Base-by-base conservation (phyloP, 352 stramenopile species). In the Saprolegnia parasitica region DNA sequence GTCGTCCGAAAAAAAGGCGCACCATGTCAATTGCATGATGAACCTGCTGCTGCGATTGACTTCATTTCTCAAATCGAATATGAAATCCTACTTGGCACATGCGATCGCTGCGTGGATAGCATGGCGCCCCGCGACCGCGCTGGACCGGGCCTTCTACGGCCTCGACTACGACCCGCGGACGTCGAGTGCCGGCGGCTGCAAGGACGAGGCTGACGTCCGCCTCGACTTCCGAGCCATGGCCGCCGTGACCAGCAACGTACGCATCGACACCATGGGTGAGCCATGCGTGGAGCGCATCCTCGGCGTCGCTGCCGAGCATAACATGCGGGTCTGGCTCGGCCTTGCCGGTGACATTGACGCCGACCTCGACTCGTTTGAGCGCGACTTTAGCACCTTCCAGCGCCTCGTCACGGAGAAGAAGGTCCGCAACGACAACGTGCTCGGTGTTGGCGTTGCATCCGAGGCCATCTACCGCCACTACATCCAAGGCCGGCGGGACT, bases 401-500 rank as follows among this genome's bases (percentile, higher is more conserved):
- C 49, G 63, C 8, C 47, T 70, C n/a, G 63, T 90, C 21, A 75
- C 83, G 47, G 74, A 79, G 23, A 55, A 9, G 13, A 76, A 76
- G 0, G 65, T 88, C 1, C 67, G 86, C 10, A 78, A 87, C 56
- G 50, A 73, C 71, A 86, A 87, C 56, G 78, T 93, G 37, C 65
- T 81, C 13, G 79, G 72, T 9, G 46, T 93, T n/a, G 67, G 84
- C 65, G 79, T 92, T 0, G 84, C 82, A 32, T 88, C 77, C 37
- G 81, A 90, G 29, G 77, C 83, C 23, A 79, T 92, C 47, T 90
- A 89, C 76, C 84, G 81, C 52, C 66, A 86, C 46, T 74, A 89
- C 39, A 77, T 84, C 64, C 74, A 63, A 18, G 79, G 52, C n/a
- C 47, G 56, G 26, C 37, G 56, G 18, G 62, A 68, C 46, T 39